phyloP scores from a whole-genome alignment of 2,329 filamentous ascomycete genomes.

The Cytospora leucostoma region DNA sequence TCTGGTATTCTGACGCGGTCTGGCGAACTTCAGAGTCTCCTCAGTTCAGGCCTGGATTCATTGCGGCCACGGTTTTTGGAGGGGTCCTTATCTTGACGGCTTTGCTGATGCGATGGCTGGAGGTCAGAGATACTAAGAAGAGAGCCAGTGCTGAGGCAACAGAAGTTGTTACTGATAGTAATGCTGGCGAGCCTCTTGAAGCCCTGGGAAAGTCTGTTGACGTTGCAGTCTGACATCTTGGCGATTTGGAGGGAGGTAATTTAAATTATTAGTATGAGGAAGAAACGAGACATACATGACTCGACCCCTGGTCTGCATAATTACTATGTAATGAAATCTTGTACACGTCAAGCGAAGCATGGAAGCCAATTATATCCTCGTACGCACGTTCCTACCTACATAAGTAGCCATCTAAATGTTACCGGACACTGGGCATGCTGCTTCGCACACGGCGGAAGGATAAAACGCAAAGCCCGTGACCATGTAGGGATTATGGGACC shows the following conservation, averaged over 20 bases:
- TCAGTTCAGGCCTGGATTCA: slow-evolving; percentile 23
- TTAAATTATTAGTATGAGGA: background rate
- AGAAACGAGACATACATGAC: background rate
- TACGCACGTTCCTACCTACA: too few relatives aligned
- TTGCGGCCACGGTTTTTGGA: slow-evolving; percentile 22
- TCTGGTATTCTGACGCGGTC: slow-evolving; percentile 26
- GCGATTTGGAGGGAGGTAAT: background rate
- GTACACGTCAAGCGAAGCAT: too few relatives aligned
- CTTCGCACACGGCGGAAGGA: too few relatives aligned
- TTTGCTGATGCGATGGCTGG: slow-evolving; percentile 24
- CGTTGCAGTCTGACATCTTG: background rate
- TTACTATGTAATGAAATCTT: too few relatives aligned
- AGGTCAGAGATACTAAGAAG: slow-evolving; percentile 14
- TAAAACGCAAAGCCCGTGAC: too few relatives aligned
- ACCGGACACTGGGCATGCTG: too few relatives aligned
- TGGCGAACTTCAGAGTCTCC: slow-evolving; percentile 28
- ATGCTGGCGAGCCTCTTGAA: background rate
- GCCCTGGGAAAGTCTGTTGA: background rate
- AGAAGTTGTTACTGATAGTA: background rate
- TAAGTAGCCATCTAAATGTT: too few relatives aligned
- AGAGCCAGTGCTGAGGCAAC: background rate
- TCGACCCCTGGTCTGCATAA: too few relatives aligned
- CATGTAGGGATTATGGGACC: too few relatives aligned
- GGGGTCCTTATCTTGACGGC: slow-evolving; percentile 20
- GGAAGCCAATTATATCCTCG: too few relatives aligned